These are phyloP conservation scores for Mycena leptocephala DNA, from an alignment of 768 basidiomycete genomes.

Conservation along the genomic window DNA sequence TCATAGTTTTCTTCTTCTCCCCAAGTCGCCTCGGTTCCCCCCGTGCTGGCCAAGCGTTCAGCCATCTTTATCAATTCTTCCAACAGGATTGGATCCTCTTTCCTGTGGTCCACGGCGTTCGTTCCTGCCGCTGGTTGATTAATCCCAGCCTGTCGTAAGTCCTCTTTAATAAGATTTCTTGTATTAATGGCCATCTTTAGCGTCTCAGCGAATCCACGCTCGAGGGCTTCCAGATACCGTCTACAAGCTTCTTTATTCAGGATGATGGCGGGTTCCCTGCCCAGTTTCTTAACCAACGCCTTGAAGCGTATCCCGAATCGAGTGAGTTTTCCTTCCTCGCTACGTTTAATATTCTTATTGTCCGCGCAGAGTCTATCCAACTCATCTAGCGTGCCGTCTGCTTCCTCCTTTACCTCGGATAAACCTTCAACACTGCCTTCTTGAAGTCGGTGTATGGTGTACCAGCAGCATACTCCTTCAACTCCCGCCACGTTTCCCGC, in stretches of 20 bases:
- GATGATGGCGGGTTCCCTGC: constrained; percentile 13
- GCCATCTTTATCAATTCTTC: constrained; percentile 30
- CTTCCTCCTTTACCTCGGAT: constrained; percentile 18
- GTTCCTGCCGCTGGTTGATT: not conserved
- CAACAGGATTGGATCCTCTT: constrained; percentile 24
- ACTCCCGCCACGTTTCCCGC: not conserved
- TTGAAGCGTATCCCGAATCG: constrained; percentile 20
- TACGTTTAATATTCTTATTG: constrained; percentile 2
- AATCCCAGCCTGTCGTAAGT: not conserved
- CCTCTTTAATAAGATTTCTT: constrained; percentile 8
- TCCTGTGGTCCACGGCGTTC: not conserved
- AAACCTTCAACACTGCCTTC: constrained; percentile 12
- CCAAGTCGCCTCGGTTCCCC: not conserved
- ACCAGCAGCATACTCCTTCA: not conserved
- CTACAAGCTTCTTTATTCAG: constrained; percentile 27
- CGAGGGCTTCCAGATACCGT: constrained; percentile 18
- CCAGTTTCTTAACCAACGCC: constrained; percentile 15
- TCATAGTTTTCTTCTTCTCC: not conserved
- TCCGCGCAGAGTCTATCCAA: constrained; percentile 1
- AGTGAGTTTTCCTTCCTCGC: constrained; percentile 12
- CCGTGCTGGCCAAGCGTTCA: constrained; percentile 6
- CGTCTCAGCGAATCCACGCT: constrained; percentile 19
- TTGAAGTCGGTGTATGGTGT: constrained; percentile 6
- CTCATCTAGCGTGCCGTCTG: constrained; percentile 18
- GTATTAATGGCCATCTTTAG: constrained; percentile 15